phyloP scores from a whole-genome alignment of 2,329 filamentous ascomycete species.

The Bretziella fagacearum region DNA sequence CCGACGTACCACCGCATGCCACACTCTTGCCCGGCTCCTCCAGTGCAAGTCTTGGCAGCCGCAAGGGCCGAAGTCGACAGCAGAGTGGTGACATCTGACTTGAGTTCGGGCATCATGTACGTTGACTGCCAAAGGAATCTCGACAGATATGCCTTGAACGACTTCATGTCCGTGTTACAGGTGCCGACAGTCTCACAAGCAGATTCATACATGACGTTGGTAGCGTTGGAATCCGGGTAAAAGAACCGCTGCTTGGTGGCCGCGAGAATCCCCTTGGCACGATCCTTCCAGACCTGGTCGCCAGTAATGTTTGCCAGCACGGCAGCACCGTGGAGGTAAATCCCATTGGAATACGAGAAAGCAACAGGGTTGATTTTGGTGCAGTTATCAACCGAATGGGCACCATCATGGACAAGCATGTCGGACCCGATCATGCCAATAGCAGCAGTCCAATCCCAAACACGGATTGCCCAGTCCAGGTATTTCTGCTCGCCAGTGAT shows the following conservation, averaged over 20 bases:
- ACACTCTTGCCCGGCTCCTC: slow-evolving; percentile 37
- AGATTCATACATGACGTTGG: slow-evolving; percentile 46
- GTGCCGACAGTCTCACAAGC: slow-evolving; percentile 42
- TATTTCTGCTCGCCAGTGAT: slow-evolving; percentile 52
- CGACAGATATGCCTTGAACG: slow-evolving; percentile 51
- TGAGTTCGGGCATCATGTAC: slow-evolving; percentile 38
- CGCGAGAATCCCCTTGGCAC: slow-evolving; percentile 34
- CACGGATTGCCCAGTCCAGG: slow-evolving; percentile 45
- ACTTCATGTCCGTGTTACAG: slow-evolving; percentile 48
- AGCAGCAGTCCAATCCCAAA: slow-evolving; percentile 47
- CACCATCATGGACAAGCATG: slow-evolving; percentile 46
- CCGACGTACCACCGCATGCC: slow-evolving; percentile 46
- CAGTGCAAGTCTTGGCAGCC: slow-evolving; percentile 39
- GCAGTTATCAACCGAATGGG: slow-evolving; percentile 38
- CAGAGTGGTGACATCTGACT: slow-evolving; percentile 28
- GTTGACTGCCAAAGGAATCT: slow-evolving; percentile 46
- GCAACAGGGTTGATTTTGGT: slow-evolving; percentile 33
- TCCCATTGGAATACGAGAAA: slow-evolving; percentile 50
- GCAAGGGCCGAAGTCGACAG: slow-evolving; percentile 37
- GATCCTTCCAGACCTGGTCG: slow-evolving; percentile 35
- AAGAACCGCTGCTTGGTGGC: slow-evolving; percentile 37
- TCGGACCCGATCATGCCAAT: slow-evolving; percentile 39
- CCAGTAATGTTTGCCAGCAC: slow-evolving; percentile 45
- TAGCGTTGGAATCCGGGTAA: slow-evolving; percentile 31
- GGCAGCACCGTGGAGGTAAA: slow-evolving; percentile 48